Evolutionary conservation across 1,284 basidiomycete genomes (phyloP), one percentile per base, ranked within the genome.

Genomic region (Fomes fomentarius): DNA sequence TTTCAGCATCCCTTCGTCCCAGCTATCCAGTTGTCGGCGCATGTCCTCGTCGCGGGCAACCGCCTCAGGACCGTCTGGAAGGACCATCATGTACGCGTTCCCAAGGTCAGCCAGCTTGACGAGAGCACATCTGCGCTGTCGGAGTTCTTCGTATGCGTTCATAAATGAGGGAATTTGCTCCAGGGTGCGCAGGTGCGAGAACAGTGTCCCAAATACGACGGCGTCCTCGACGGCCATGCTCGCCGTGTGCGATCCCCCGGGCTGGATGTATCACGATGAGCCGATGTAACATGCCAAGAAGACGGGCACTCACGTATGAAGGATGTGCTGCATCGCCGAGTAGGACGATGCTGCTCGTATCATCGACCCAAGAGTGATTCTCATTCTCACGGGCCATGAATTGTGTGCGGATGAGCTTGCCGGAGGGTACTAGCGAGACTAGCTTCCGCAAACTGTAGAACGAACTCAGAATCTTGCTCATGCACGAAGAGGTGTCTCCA

Each of bases 361-460:
- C 62, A 56, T 84, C 79, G 0, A 81, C 77, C 85, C 85, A 87
- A 24, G 81, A 74, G 33, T 83, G 77, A 8, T 81, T 65, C 4
- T 72, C 69, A 1, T 66, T 50, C 17, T 70, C 30, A 71, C 70
- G 38, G 66, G 68, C 68, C 34, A 74, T 63, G 42, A 21, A 65
- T 55, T n/a, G 69, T 67, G 37, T 71, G 58, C 12, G 57, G 54
- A 26, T 68, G 65, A 30, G 69, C 64, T 21, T 6, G 28, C 28
- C 28, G 28, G 7, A 6, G 70, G 70, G 77, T 71, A 76, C 71
- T 33, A 77, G 60, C 15, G 69, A 61, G 19, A 69, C 66, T 3
- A 85, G 58, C 54, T 74, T 77, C 28, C 69, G 70, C 19, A 84
- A 60, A 56, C 84, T 85, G 28, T 15, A 26, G 31, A 5, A 24